Evolutionary conservation across 2,329 filamentous ascomycete species (phyloP).

Genomic region (Neofusicoccum kwambonambiense): DNA sequence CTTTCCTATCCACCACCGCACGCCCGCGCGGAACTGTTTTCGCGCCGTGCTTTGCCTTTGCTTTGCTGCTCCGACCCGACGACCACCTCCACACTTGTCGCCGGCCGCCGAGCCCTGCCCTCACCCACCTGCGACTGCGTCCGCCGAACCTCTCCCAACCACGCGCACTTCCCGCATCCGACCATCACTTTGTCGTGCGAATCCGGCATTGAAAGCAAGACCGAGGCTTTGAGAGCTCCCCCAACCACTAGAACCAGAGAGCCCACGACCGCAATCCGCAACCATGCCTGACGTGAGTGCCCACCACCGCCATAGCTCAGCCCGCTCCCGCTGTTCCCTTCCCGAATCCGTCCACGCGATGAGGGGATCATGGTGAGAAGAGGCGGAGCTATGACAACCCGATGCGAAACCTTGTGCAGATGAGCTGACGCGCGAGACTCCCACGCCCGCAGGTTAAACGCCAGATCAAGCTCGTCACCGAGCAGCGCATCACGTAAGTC

Average conservation of each 20-base stretch:
- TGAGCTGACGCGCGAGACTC: too few species aligned
- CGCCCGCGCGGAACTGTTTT: not conserved
- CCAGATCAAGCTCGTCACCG: slow-evolving; percentile 87
- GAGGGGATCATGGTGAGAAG: not conserved
- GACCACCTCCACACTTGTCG: not conserved
- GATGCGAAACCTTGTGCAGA: too few species aligned
- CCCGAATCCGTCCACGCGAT: not conserved
- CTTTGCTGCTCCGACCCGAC: too few species aligned
- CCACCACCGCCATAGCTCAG: not conserved
- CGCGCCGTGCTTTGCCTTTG: not conserved
- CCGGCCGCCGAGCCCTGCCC: not conserved
- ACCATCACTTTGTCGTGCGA: not conserved
- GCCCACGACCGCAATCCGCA: slow-evolving; percentile 25
- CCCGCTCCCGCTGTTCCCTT: not conserved
- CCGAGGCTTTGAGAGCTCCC: not conserved
- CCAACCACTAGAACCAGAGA: not conserved
- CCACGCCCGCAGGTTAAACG: slow-evolving; percentile 64
- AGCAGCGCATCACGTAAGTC: slow-evolving; percentile 83
- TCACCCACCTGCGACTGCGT: slow-evolving; percentile 21
- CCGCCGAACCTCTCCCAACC: slow-evolving; percentile 21
- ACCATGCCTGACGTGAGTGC: slow-evolving; percentile 48
- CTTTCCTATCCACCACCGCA: not conserved
- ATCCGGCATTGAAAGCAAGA: not conserved
- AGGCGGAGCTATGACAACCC: not conserved
- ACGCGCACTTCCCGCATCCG: not conserved